Evolutionary conservation across 106 monocot genomes (phyloP).

Genomic region (Dendrobium officinale): DNA sequence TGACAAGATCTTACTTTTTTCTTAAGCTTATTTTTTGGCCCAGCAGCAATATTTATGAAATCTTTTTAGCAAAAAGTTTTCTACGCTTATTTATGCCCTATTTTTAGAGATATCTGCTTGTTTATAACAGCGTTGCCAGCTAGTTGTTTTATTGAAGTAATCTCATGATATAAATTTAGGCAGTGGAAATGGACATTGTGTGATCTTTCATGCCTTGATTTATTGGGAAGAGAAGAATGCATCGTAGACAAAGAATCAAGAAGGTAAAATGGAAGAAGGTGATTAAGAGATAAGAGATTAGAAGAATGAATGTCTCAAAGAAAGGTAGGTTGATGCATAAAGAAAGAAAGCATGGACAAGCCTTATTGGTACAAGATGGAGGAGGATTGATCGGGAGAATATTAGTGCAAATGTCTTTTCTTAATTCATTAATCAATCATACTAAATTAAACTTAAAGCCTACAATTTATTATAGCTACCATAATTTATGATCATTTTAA

Average conservation of each 20-base stretch:
- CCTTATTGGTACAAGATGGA: not conserved
- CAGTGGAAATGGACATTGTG: conserved; percentile 1
- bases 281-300: not conserved
- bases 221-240: not conserved
- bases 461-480: too few species aligned
- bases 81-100: not conserved
- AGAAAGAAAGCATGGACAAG: not conserved
- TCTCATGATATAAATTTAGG: not conserved
- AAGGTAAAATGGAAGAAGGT: not conserved
- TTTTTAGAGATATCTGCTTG: not conserved
- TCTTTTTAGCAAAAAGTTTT: not conserved
- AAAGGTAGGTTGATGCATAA: not conserved
- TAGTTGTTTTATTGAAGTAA: not conserved
- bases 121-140: not conserved
- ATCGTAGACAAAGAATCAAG: not conserved
- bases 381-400: not conserved
- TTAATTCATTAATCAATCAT: not conserved
- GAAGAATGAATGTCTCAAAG: not conserved
- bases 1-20: too few species aligned
- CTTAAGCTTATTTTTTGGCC: too few species aligned
- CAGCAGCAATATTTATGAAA: too few species aligned
- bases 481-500: too few species aligned
- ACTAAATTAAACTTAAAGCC: not conserved
- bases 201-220: not conserved
- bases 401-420: not conserved